Percentiles rank a stretch among this genome's conserved stretches.
Conservation (phyloP, 176 grass and related monocot genomes). For the Miscanthus lutarioriparius region DNA sequence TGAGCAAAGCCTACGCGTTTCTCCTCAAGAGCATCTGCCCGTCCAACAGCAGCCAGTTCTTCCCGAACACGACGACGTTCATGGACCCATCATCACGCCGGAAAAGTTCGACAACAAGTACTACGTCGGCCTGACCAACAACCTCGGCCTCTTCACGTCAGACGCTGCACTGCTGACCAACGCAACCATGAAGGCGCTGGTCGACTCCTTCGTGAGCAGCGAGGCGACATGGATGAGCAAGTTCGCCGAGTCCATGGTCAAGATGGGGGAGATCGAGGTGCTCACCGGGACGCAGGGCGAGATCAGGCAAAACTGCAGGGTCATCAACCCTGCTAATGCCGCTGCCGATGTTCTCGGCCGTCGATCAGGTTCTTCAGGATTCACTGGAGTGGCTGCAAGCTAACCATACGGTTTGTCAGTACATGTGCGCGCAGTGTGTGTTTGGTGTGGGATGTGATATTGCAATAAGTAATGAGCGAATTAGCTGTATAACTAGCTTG, state of each 20-base stretch:
- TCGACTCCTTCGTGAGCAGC: constrained; percentile 43
- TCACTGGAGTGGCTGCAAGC: constrained; percentile 15
- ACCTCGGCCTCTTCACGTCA: constrained; percentile 51
- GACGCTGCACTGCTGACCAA: constrained; percentile 49
- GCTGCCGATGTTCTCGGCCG: too few relatives aligned
- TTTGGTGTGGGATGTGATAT: background rate
- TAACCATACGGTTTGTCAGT: background rate
- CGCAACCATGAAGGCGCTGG: constrained; percentile 40
- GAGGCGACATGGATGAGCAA: constrained; percentile 28
- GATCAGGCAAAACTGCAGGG: constrained; percentile 58
- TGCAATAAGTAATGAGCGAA: constrained; percentile 16
- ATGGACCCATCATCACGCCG: constrained; percentile 61
- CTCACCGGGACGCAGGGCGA: constrained; percentile 55
- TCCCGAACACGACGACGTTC: constrained; percentile 33
- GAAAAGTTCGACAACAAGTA: constrained; percentile 61
- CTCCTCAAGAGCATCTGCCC: constrained; percentile 61
- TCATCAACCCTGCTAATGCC: constrained; percentile 24
- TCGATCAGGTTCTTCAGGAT: background rate
- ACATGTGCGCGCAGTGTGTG: background rate
- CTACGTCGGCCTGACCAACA: constrained; percentile 48
- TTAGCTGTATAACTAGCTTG: background rate
- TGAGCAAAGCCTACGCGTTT: constrained; percentile 61
- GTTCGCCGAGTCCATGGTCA: constrained; percentile 61
- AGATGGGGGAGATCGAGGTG: constrained; percentile 66
- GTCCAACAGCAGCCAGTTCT: constrained; percentile 17